Conservation (phyloP, 2,329 filamentous ascomycete species). For the Sphaerulina musiva region DNA sequence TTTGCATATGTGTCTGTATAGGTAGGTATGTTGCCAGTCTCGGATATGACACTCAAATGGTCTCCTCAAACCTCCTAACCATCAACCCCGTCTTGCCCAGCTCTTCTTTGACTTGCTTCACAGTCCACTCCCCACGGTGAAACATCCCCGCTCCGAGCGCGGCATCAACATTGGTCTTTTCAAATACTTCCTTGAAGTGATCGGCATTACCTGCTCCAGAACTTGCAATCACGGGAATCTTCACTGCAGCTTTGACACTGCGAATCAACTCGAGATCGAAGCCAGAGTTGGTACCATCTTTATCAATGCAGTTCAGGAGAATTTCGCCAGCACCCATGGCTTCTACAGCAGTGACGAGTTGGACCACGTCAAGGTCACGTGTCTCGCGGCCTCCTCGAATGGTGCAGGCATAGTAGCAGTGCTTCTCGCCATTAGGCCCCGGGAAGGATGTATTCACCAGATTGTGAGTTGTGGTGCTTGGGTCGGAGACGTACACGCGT, state of each 20-base stretch:
- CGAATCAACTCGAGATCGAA: slow-evolving; percentile 89
- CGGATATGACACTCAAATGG: slow-evolving; percentile 23
- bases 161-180: slow-evolving; percentile 78
- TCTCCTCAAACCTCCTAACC: slow-evolving; percentile 70
- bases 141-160: slow-evolving; percentile 97
- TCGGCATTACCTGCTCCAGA: slow-evolving; percentile 81
- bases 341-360: slow-evolving; percentile 82
- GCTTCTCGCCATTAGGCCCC: slow-evolving; percentile 68
- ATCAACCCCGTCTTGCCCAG: slow-evolving; percentile 64
- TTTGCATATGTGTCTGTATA: too few species aligned
- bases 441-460: slow-evolving; percentile 63
- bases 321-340: slow-evolving; percentile 95
- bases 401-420: slow-evolving; percentile 97
- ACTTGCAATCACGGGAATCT: slow-evolving; percentile 90
- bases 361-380: slow-evolving; percentile 85
- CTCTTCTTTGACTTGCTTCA: slow-evolving; percentile 85
- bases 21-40: too few species aligned
- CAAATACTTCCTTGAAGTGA: slow-evolving; percentile 89
- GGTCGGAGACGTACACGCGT: slow-evolving; percentile 71
- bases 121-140: slow-evolving; percentile 89
- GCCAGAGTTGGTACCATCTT: slow-evolving; percentile 86
- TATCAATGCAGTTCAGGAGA: slow-evolving; percentile 94
- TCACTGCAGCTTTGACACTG: slow-evolving; percentile 79
- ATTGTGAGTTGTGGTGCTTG: slow-evolving; percentile 64
- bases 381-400: slow-evolving; percentile 92